Percentiles rank a stretch among this genome's conserved stretches.
These are phyloP conservation scores for Phytophthora citrophthora DNA, from an alignment of 352 stramenopile species.

Conservation along the genomic window DNA sequence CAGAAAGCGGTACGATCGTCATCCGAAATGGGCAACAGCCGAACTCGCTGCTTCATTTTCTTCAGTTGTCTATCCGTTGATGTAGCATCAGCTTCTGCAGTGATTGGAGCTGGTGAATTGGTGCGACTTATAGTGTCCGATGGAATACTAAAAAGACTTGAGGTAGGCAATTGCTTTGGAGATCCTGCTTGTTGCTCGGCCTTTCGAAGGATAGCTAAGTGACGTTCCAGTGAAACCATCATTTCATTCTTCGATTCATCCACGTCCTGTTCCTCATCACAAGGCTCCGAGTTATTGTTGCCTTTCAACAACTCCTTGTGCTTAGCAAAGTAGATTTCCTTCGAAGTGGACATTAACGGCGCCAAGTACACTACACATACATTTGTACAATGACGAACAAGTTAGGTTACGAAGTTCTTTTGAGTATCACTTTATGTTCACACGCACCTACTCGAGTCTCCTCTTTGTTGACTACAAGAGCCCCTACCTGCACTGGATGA, in stretches of 20 bases:
- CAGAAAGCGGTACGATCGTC: conserved; percentile 49
- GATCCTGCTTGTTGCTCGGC: conserved; percentile 2
- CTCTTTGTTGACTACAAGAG: conserved; percentile 36
- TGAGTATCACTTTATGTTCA: neutral
- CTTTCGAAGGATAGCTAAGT: conserved; percentile 18
- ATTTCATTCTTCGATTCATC: conserved; percentile 16
- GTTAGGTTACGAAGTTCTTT: no score
- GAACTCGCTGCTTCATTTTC: conserved; percentile 53
- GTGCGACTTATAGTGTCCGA: conserved; percentile 3
- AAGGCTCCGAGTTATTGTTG: neutral
- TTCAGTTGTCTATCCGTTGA: conserved; percentile 48
- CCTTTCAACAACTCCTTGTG: conserved; percentile 30
- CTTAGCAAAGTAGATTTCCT: conserved; percentile 51
- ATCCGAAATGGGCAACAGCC: conserved; percentile 49
- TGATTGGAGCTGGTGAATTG: neutral
- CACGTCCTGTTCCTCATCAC: conserved; percentile 2
- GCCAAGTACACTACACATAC: conserved; percentile 42
- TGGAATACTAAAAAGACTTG: conserved; percentile 27
- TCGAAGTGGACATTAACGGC: conserved; percentile 43
- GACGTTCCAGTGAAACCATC: conserved; percentile 16
- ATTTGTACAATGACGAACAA: no score
- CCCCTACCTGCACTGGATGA: conserved; percentile 21
- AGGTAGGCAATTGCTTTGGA: conserved; percentile 16
- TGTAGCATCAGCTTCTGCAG: neutral
- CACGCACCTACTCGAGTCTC: conserved; percentile 42